Evolutionary conservation across 805 yeast species (phyloP).

Genomic region (Ogataea ganodermae): DNA sequence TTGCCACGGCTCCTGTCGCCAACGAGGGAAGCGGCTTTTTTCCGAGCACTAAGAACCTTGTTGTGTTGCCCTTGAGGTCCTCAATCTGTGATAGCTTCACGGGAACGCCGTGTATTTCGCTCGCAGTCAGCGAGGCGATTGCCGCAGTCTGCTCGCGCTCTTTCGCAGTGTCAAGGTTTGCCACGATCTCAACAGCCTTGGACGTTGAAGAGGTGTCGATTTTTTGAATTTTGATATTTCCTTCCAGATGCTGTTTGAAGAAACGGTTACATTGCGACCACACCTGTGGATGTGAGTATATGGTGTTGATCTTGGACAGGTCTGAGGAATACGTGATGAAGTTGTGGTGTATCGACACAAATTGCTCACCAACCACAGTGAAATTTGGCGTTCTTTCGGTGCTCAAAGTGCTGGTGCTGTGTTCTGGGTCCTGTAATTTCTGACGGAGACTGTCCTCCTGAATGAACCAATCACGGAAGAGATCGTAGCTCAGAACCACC

Average conservation of each 20-base stretch:
- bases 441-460: slow-evolving; percentile 16
- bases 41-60: slow-evolving; percentile 77
- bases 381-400: slow-evolving; percentile 38
- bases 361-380: slow-evolving; percentile 71
- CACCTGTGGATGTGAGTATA: slow-evolving; percentile 95
- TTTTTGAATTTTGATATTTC: slow-evolving; percentile 40
- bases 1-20: slow-evolving; percentile 2
- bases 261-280: slow-evolving; percentile 89
- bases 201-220: slow-evolving; percentile 82
- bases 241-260: slow-evolving; percentile 39
- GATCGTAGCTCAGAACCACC: slow-evolving; percentile 82
- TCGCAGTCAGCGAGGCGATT: slow-evolving; percentile 71
- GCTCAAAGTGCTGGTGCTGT: slow-evolving; percentile 14
- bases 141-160: slow-evolving; percentile 56
- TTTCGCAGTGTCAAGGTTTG: slow-evolving; percentile 34
- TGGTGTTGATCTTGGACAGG: slow-evolving; percentile 48
- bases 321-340: slow-evolving; percentile 52
- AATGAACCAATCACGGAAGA: slow-evolving; percentile 68
- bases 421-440: slow-evolving; percentile 16
- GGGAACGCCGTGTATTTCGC: slow-evolving; percentile 58
- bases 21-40: slow-evolving; percentile 28
- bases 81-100: slow-evolving; percentile 61
- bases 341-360: slow-evolving; percentile 81
- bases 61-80: slow-evolving; percentile 75
- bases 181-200: slow-evolving; percentile 72